Evolutionary conservation across 257 asterid species (phyloP), one percentile per base, ranked within the genome.

Genomic region (Solanum tarapatanum): DNA sequence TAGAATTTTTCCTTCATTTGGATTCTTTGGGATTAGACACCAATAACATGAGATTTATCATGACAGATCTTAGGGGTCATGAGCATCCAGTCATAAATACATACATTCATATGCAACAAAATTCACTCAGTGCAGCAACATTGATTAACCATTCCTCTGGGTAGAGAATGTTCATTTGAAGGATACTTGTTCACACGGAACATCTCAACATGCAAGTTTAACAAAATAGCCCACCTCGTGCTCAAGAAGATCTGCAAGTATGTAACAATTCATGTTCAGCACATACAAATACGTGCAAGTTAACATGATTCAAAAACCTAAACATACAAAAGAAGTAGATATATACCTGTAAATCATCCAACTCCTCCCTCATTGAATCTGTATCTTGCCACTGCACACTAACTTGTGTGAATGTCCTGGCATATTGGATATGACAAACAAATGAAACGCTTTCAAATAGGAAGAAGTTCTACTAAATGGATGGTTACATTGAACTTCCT

Each of bases 381-480:
- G 98, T 94, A 87, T 97, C 99, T 93, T 97, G 99, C 99, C 99
- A 97, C 91, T 97, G 99, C 91, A 96, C 95, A 74, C 99, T 97
- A 86, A 97, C 99, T 92, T 97, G 99, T 37, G 99, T 97, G 89
- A 97, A 97, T 90, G 99, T 97, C 93, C 99, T 97, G 93, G 89
- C 64, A 87, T 83, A 92, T 70, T 87, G 88, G 69, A 84, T 82
- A 91, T 32, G 72, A 89, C 30, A 58, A 88, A 73, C 33, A 87
- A 70, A 77, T 32, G 17, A 48, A 68, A 86, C 55, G 76, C 76
- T 35, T 76, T 79, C 64, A 43, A 39, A 41, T 36, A 77, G 58
- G 68, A 80, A 36, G 28, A 74, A 17, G 28, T 80, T 45, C 69
- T 17, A 80, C 19, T 28, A 41, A 26, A 80, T 48, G 85, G 85